Evolutionary conservation across 2,329 filamentous ascomycete genomes (phyloP), one percentile per base, ranked within the genome.

Genomic region (Colletotrichum tamarilloi): DNA sequence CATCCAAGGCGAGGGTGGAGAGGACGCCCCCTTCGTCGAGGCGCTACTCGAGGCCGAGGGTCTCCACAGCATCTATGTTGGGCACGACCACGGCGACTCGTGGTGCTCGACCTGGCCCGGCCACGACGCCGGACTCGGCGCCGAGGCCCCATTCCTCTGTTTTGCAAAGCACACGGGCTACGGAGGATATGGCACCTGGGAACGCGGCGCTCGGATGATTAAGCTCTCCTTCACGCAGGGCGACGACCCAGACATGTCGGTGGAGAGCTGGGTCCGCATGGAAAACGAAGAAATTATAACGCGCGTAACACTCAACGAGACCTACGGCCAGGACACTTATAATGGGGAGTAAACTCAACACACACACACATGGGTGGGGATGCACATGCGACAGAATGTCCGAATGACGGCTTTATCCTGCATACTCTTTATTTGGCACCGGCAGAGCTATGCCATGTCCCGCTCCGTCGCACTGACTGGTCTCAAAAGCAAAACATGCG

Each of bases 111-210:
- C 75, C 57, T 81, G 78, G 80, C 76, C 76, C 52, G 71, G 71
- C 22, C 67, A 73, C 55, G 68, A 62, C 19, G 53, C 32, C 24
- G 68, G 72, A 42, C 72, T 74, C 68, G 67, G 72, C 72, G 85
- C 85, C 3, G 77, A 85, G 35, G 82, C 85, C 28, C 74, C 72
- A 30, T 75, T 75, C 57, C 77, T 89, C 12, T 88, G 87, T 75
- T 93, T 92, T 77, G 90, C 91, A 6, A 89, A 92, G 75, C 92
- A 92, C 76, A 88, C 90, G 0, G 92, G 92, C 0, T 94, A 94
- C 72, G 92, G 92, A 0, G 92, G 92, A 0, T 94, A 94, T 76
- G 90, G 91, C 0, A 84, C 84, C 56, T 93, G 89, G 89, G 87
- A 87, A 12, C 87, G 92, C 0, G 92, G 92, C 4, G 86, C 87